Evolutionary conservation across 176 grass and related monocot species (phyloP), one percentile per base, ranked within the genome.

Genomic region (Chrysopogon serrulatus): DNA sequence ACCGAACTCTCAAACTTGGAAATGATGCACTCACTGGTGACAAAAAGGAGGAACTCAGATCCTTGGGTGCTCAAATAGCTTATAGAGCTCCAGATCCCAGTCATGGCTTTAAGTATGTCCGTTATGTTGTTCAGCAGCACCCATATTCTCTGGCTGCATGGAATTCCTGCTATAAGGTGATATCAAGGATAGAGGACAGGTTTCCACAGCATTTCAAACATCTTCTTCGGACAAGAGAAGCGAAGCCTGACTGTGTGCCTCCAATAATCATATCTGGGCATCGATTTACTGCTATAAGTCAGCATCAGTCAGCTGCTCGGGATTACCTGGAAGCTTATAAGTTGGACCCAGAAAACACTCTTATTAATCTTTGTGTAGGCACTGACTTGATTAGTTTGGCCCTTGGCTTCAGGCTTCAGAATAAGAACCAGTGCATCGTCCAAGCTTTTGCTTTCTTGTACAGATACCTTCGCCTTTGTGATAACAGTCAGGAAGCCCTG

Each of bases 311-410:
- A 26, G 88, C 96, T 78, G 86, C 91, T 80, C 79, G 82, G 26
- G 96, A 98, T 85, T 98, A 98, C 71, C 89, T 98, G 76, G 93
- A 93, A 60, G 96, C 96, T 74, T 95, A 91, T 82, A 98, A 93
- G 80, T 45, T 98, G 76, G 89, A 95, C 43, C 91, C 96, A 10
- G 91, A 98, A 63, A 93, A 88, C 78, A 89, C 96, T 31, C 77
- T 98, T 26, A 87, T 95, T 59, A 98, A 95, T 84, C 87, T 98
- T 12, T 98, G 96, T 71, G 92, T 95, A 91, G 94, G 91, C 69
- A 92, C 93, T 18, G 78, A 93, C 75, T 85, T 98, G 30, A 93
- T 98, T 88, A 98, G 93, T 73, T 85, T 95, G 53, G 56, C 96
- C 30, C 96, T 95, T 64, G 96, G 96, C 85, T 95, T 98, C 77